Evolutionary conservation across 2,329 filamentous ascomycete genomes (phyloP).

Genomic region (Neoarthrinium moseri): DNA sequence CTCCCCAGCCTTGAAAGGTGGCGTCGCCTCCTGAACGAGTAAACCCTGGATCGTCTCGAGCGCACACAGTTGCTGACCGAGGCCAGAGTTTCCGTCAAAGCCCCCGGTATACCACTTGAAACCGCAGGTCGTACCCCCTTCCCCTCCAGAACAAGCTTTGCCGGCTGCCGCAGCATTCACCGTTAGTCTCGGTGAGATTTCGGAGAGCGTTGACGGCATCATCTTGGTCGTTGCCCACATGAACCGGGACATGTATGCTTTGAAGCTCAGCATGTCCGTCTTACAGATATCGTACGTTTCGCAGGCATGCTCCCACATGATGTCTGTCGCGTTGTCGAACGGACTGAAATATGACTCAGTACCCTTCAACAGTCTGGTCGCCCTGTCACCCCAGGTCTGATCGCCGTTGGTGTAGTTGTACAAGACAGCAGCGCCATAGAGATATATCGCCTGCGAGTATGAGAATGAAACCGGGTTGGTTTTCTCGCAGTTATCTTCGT

Average conservation of each 20-base stretch:
- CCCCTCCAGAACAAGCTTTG: conserved; percentile 54
- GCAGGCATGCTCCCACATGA: conserved; percentile 69
- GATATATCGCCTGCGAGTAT: conserved; percentile 64
- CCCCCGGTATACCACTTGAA: conserved; percentile 60
- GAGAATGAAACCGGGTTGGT: conserved; percentile 59
- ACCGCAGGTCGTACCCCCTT: conserved; percentile 54
- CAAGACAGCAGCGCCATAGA: conserved; percentile 64
- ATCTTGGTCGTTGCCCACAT: conserved; percentile 58
- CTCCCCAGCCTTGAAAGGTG: conserved; percentile 46
- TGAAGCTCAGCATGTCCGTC: conserved; percentile 66
- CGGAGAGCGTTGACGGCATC: conserved; percentile 50
- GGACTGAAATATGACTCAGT: conserved; percentile 49
- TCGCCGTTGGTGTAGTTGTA: conserved; percentile 57
- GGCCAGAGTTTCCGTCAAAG: conserved; percentile 41
- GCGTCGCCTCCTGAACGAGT: conserved; percentile 39
- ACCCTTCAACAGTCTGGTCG: conserved; percentile 50
- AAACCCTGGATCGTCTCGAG: conserved; percentile 63
- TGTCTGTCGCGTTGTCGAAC: conserved; percentile 48
- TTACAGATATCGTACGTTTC: conserved; percentile 57
- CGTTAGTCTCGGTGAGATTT: conserved; percentile 47
- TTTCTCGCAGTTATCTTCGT: conserved; percentile 50
- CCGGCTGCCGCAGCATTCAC: conserved; percentile 56
- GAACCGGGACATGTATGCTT: conserved; percentile 65
- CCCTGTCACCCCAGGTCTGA: conserved; percentile 52
- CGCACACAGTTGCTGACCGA: conserved; percentile 63